Base-by-base conservation (phyloP, 2,329 filamentous ascomycete genomes). In the Coniochaeta prunicola region DNA sequence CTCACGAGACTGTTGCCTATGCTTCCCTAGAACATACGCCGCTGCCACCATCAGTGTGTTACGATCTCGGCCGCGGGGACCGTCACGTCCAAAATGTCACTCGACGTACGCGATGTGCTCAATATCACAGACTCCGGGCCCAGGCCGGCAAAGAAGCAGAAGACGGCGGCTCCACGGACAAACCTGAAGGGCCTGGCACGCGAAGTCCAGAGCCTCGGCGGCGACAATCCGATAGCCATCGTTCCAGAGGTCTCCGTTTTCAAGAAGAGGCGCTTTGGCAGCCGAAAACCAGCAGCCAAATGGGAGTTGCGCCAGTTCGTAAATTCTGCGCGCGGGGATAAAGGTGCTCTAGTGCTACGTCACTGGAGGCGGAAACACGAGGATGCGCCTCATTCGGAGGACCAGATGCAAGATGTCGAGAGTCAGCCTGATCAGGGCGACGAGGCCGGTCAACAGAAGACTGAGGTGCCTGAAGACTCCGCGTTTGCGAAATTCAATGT, bases 401-500 rank as follows among this genome's bases (percentile, higher is more conserved):
- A 63, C 17, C 60, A 65, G 55, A 65, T 61, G 42, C 63, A 58
- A 48, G 68, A 66, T 4, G 70, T 73, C 31, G 67, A 67, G 40
- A 40, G 56, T 69, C 69, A 57, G 36, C 72, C 73, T n/a, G 71
- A 73, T 50, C 64, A 63, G 10, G 68, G 69, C 50, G 61, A 64
- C 3, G 65, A 64, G 31, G 58, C 64, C 40, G 62, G 66, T 60
- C 61, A 59, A 38, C 65, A 67, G 48, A 56, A 59, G 57, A 65
- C 64, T n/a, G 70, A 70, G 38, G 24, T 33, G 42, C 59, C 61
- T 1, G 84, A 87, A 62, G 84, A 88, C 68, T 87, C 84, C 8
- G 68, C 75, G 2, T 97, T 94, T 73, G 85, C 90, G 54, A 96
- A 93, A 70, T 97, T 89, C 80, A 96, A 97, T 69, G 86, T 96